phyloP scores from a whole-genome alignment of 169 alveolate genomes.

The Plasmodium fragile region DNA sequence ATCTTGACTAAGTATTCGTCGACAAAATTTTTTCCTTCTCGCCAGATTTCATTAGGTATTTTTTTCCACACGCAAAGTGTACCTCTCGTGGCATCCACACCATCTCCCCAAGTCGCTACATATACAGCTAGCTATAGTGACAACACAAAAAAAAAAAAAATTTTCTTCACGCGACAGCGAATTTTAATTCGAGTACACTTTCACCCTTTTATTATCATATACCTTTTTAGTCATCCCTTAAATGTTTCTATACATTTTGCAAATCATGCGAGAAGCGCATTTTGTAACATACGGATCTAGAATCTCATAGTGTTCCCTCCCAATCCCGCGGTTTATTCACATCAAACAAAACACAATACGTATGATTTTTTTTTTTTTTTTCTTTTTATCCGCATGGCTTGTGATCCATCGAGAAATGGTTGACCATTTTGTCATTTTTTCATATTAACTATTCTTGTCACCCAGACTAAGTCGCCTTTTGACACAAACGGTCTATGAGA shows the following conservation, averaged over 20 bases:
- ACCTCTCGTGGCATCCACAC: slow-evolving; percentile 3
- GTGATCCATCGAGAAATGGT: neutral
- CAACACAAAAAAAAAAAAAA: no score
- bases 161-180: neutral
- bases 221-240: neutral
- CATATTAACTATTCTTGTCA: neutral
- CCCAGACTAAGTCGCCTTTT: neutral
- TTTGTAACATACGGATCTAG: neutral
- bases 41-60: neutral
- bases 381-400: neutral
- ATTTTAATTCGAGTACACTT: neutral
- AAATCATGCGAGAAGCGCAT: neutral
- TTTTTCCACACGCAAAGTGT: slow-evolving; percentile 49
- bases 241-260: neutral
- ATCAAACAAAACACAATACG: neutral
- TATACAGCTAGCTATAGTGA: neutral
- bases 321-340: neutral
- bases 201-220: neutral
- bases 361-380: no score
- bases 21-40: neutral
- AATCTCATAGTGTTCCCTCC: neutral
- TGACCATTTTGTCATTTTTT: neutral
- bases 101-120: neutral
- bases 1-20: slow-evolving; percentile 80
- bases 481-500: neutral